These are phyloP conservation scores for Zygoascus sp. DNA, from an alignment of 1,139 yeast genomes.

Conservation along the genomic window DNA sequence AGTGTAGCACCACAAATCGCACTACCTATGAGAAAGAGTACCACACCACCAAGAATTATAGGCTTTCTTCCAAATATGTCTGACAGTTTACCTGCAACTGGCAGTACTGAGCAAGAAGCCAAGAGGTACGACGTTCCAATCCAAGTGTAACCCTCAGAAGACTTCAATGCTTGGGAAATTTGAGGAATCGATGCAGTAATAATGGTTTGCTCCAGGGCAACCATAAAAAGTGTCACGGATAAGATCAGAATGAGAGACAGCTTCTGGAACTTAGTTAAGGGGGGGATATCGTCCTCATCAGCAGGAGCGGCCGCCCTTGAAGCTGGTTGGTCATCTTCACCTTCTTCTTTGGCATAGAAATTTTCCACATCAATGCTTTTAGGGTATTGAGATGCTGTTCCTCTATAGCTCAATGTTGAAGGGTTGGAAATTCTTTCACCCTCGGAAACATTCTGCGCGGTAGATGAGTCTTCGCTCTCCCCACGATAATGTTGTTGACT, in stretches of 20 bases:
- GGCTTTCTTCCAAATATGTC: constrained; percentile 58
- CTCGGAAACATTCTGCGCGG: neutral
- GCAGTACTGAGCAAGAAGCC: constrained; percentile 53
- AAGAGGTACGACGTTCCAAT: constrained; percentile 33
- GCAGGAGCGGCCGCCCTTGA: neutral
- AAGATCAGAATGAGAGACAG: constrained; percentile 11
- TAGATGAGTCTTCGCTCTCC: neutral
- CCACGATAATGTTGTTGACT: neutral
- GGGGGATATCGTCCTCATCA: neutral
- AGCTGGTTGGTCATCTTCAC: neutral
- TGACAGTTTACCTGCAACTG: constrained; percentile 61
- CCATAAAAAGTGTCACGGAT: constrained; percentile 22
- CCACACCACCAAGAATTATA: constrained; percentile 45
- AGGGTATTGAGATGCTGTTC: neutral
- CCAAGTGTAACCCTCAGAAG: constrained; percentile 28
- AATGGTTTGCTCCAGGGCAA: constrained; percentile 28
- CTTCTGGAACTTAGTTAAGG: constrained; percentile 11
- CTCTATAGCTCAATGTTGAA: neutral
- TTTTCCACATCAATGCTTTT: neutral
- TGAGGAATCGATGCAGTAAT: constrained; percentile 28
- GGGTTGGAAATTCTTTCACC: neutral
- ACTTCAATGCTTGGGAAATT: constrained; percentile 25
- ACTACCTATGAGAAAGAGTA: constrained; percentile 58
- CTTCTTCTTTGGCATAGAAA: neutral
- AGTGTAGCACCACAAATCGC: constrained; percentile 51